These are phyloP conservation scores for Agrocybe pediades DNA, from an alignment of 768 basidiomycete species.

Conservation along the genomic window DNA sequence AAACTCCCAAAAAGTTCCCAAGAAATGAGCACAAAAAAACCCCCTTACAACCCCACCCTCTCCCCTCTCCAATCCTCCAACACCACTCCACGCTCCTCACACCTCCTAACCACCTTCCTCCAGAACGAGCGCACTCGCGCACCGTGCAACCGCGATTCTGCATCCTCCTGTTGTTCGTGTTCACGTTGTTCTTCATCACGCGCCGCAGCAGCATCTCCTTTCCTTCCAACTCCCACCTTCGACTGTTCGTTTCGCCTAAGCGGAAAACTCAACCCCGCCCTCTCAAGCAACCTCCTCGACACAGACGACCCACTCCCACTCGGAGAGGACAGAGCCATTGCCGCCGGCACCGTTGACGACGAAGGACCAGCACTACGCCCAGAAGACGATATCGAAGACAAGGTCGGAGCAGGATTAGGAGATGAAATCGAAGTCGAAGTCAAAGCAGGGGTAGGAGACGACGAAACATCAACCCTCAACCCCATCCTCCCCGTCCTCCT, in stretches of 20 bases:
- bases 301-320: too few species aligned
- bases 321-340: too few species aligned
- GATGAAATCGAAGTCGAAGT: not conserved
- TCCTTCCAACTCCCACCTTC: too few species aligned
- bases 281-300: too few species aligned
- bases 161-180: not conserved
- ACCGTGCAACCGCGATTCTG: not conserved
- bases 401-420: not conserved
- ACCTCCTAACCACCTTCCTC: not conserved
- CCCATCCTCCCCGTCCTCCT: constrained; percentile 34
- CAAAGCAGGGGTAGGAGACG: not conserved
- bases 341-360: too few species aligned
- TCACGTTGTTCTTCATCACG: not conserved
- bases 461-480: not conserved
- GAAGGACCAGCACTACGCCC: too few species aligned
- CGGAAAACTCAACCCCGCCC: too few species aligned
- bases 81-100: not conserved
- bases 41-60: not conserved
- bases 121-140: not conserved
- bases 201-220: not conserved
- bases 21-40: too few species aligned
- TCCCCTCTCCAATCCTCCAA: not conserved
- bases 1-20: too few species aligned
- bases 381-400: too few species aligned
- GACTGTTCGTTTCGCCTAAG: too few species aligned